phyloP scores from a whole-genome alignment of 495 filamentous ascomycete species.

The Penicillium malachiteum region DNA sequence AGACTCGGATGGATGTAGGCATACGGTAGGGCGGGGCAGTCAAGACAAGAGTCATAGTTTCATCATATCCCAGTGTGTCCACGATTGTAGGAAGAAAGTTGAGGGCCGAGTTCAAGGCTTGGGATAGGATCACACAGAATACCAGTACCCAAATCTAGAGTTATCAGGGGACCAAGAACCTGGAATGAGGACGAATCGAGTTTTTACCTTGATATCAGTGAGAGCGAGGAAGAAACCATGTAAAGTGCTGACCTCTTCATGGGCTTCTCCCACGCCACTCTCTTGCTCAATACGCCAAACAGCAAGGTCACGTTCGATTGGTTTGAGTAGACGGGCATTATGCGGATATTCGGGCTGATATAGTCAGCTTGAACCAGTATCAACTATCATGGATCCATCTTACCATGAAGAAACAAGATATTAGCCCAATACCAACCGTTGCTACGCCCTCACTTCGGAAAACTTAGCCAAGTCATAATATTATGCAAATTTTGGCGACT shows the following conservation, averaged over 20 bases:
- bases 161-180: neutral
- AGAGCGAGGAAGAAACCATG: neutral
- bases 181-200: neutral
- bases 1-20: neutral
- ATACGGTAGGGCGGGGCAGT: neutral
- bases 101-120: neutral
- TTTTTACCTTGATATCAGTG: neutral
- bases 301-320: neutral
- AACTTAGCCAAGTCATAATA: neutral
- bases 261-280: neutral
- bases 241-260: neutral
- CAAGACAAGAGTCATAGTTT: neutral
- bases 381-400: neutral
- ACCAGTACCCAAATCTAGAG: neutral
- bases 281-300: neutral
- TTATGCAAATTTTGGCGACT: neutral
- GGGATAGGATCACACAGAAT: neutral
- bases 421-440: neutral
- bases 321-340: neutral
- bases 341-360: neutral
- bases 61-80: neutral
- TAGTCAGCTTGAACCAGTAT: neutral
- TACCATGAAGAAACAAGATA: neutral
- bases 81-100: neutral
- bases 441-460: neutral